Base-by-base conservation (phyloP, 23 red algal species). In the Gracilariopsis chorda region DNA sequence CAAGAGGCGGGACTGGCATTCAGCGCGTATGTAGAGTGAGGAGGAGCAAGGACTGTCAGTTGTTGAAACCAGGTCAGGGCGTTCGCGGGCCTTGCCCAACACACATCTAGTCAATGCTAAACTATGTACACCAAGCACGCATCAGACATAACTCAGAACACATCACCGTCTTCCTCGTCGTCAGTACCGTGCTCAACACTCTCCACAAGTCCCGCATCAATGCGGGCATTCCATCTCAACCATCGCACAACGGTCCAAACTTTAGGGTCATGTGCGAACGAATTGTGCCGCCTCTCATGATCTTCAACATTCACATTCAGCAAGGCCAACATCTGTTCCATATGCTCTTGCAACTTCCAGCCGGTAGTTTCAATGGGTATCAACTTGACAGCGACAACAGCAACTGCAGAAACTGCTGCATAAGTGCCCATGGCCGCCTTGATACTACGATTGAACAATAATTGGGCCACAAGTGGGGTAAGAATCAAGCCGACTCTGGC, bases 361-460 rank as follows among this genome's bases (percentile, higher is more conserved):
- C 75, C 55, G 5, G 76, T 92, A 11, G 88, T 92, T 46, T 92
- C 88, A 36, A 92, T 83, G 3, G 88, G 88, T 11, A 64, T 21
- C 30, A 80, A 61, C 8, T 82, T 73, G 7, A 76, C 77, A 28
- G 43, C 61, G 14, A 92, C 8, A 7, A 83, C 78, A n/a, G 88
- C 61, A 11, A 80, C 48, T 27, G 70, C 61, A 2, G 88, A 71
- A 10, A 72, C 14, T 8, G 55, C 75, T 19, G 75, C 71, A 42
- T 92, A 92, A 9, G 71, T 70, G 45, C 61, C 56, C 75, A 92
- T 71, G 1, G 88, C 61, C 76, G 65, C 51, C 0, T 53, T 34
- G 14, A 80, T 42, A 40, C 58, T 64, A n/a, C 33, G 7, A 55
- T 82, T 83, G 8, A 46, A 34, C 42, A 82, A 20, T 60, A 52